These are phyloP conservation scores for Penicillium flavigenum DNA, from an alignment of 495 filamentous ascomycete genomes.

Conservation along the genomic window DNA sequence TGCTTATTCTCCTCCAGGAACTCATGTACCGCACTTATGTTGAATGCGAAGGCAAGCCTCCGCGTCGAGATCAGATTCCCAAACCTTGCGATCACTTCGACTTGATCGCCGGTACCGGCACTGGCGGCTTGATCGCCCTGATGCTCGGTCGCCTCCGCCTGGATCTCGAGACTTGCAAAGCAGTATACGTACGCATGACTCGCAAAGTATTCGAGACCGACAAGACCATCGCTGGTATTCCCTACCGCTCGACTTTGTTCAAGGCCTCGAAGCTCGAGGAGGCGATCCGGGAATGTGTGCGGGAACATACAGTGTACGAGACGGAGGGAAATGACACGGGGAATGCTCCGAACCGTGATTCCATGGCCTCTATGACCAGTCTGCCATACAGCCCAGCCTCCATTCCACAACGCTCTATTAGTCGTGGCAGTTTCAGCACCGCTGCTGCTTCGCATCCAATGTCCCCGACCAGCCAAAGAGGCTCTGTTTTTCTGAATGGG, in stretches of 20 bases:
- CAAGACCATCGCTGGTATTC: conserved; percentile 93
- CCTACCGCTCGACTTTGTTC: conserved; percentile 89
- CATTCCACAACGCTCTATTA: conserved; percentile 45
- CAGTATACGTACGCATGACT: conserved; percentile 92
- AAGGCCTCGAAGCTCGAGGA: conserved; percentile 95
- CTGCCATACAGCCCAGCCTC: conserved; percentile 39
- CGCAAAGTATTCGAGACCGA: conserved; percentile 94
- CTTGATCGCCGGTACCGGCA: conserved; percentile 91
- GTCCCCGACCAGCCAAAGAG: conserved; percentile 30
- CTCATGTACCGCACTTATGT: conserved; percentile 93
- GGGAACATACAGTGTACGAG: conserved; percentile 79
- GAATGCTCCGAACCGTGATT: conserved; percentile 30
- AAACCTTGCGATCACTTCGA: conserved; percentile 99
- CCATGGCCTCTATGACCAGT: conserved; percentile 42
- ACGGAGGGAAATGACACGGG: conserved; percentile 71
- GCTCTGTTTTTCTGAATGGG: conserved; percentile 44
- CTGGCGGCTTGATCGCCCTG: conserved; percentile 90
- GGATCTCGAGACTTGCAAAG: conserved; percentile 93
- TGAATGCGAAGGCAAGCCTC: conserved; percentile 77
- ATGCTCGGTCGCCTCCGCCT: conserved; percentile 93
- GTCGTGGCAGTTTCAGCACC: conserved; percentile 46
- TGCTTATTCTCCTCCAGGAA: conserved; percentile 92
- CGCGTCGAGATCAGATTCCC: conserved; percentile 82
- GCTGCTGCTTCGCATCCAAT: conserved; percentile 32
- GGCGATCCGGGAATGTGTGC: conserved; percentile 85